These are phyloP conservation scores for Trichomonas vaginalis DNA, from an alignment of 208 protist species.

Conservation along the genomic window DNA sequence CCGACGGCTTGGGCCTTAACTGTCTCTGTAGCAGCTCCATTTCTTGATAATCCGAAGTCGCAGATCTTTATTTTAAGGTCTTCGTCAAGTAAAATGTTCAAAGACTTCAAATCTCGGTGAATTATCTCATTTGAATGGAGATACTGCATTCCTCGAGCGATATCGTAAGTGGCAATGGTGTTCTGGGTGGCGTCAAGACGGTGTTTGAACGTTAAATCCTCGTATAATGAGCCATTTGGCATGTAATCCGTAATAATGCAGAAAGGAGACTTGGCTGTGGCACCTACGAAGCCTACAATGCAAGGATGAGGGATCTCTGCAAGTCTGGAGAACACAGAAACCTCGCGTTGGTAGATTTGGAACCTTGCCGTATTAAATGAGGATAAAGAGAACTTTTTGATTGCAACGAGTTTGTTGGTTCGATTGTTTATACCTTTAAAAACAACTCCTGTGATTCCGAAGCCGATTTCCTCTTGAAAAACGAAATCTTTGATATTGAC, in stretches of 20 bases:
- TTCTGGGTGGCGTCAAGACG: background rate
- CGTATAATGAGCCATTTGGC: background rate
- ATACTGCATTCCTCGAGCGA: background rate
- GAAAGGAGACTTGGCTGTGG: background rate
- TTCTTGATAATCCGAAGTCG: background rate
- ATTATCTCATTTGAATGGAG: background rate
- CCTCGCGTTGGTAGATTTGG: background rate
- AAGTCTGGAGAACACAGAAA: background rate
- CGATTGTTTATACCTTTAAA: background rate
- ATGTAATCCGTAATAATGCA: background rate
- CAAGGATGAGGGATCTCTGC: background rate
- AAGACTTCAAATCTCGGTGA: background rate
- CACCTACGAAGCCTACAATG: background rate
- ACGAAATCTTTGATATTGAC: background rate
- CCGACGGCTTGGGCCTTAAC: background rate
- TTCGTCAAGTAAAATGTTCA: background rate
- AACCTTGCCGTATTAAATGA: background rate
- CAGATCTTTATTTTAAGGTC: background rate
- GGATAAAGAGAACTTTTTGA: background rate
- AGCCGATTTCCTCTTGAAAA: background rate
- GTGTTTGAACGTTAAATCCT: background rate
- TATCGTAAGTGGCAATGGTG: background rate
- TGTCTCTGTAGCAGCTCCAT: background rate
- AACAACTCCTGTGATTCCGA: background rate
- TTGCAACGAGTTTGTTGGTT: background rate